These are phyloP conservation scores for Henckelia pumila DNA, from an alignment of 257 asterid species.

Conservation along the genomic window DNA sequence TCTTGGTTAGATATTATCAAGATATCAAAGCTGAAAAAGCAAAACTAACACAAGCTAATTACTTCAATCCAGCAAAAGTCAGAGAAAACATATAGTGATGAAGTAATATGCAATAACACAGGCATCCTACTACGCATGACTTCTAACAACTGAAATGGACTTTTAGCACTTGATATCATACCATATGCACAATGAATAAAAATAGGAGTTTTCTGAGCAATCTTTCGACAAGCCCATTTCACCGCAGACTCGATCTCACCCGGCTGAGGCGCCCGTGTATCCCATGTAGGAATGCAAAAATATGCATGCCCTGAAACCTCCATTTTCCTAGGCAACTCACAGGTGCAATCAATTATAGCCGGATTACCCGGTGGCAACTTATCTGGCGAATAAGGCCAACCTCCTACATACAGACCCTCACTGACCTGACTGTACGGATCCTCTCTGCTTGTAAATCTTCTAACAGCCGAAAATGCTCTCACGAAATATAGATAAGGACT, in stretches of 20 bases:
- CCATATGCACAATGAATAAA: conserved; percentile 95
- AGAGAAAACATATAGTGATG: background rate
- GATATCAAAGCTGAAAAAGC: background rate
- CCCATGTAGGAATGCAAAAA: conserved; percentile 88
- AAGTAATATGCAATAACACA: background rate
- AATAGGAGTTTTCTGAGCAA: conserved; percentile 66
- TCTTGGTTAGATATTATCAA: background rate
- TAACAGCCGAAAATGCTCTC: conserved; percentile 63
- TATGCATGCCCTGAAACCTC: conserved; percentile 60
- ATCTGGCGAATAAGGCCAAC: conserved; percentile 79
- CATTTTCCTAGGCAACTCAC: conserved; percentile 81
- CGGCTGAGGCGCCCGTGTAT: conserved; percentile 85
- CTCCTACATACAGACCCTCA: conserved; percentile 83
- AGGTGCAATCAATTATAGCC: conserved; percentile 86
- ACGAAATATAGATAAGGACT: conserved; percentile 81
- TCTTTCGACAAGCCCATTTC: conserved; percentile 90
- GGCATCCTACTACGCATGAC: background rate
- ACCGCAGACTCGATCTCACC: conserved; percentile 82
- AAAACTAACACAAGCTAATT: background rate
- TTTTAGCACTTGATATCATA: conserved; percentile 25
- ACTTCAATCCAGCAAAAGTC: background rate
- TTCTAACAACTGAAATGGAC: background rate
- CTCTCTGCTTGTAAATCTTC: conserved; percentile 72
- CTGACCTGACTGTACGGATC: conserved; percentile 63
- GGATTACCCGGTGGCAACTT: conserved; percentile 85